A percentile compares a stretch with the other conserved stretches of the same genome.
phyloP scores from a whole-genome alignment of 192 early-diverging fungal genomes.

The Cladochytrium replicatum region DNA sequence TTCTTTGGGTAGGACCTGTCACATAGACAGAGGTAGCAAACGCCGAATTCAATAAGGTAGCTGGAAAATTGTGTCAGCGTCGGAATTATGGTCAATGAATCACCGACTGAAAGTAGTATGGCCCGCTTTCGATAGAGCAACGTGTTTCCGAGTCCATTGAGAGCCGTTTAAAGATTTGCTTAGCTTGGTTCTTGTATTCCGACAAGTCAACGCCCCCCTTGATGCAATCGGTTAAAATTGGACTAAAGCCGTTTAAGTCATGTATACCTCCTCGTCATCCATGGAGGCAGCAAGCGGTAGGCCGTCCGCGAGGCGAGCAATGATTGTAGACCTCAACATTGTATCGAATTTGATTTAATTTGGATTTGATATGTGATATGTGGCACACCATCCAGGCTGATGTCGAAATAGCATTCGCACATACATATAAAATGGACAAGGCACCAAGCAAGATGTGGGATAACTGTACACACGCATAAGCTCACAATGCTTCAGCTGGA shows the following conservation, averaged over 20 bases:
- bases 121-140: constrained; percentile 92
- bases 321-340: constrained; percentile 94
- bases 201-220: no score
- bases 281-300: constrained; percentile 89
- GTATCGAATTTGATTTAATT: no score
- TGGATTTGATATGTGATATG: no score
- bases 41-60: constrained; percentile 87
- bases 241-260: background rate
- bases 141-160: constrained; percentile 72
- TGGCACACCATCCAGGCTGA: no score
- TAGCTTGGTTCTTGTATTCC: constrained; percentile 90
- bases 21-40: constrained; percentile 91
- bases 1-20: constrained; percentile 78
- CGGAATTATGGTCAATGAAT: no score
- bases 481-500: no score
- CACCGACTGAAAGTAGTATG: constrained; percentile 74
- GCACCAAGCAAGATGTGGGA: no score
- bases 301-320: constrained; percentile 87
- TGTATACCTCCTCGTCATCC: constrained; percentile 82
- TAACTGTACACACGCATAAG: no score
- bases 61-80: no score
- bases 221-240: no score
- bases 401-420: no score
- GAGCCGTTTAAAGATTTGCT: constrained; percentile 80
- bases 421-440: no score